Base-by-base conservation (phyloP, 129 eudicot genomes). In the Silybum marianum region DNA sequence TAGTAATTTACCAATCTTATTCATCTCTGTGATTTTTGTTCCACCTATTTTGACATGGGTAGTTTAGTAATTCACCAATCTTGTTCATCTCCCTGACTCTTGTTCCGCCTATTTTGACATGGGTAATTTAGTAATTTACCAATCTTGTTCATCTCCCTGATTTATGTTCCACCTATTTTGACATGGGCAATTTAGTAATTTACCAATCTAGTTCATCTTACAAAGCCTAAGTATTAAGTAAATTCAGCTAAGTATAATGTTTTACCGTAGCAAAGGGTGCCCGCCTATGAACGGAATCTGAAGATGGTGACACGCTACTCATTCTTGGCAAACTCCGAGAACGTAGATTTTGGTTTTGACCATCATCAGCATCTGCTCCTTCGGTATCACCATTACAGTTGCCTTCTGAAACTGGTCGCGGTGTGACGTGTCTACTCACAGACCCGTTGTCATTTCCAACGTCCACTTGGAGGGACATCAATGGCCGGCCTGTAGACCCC, bases 241-340 rank as follows among this genome's bases (percentile, higher is more conserved):
- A 73, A 7, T 24, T 62, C 23, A 76, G 19, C 28, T 21, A 48
- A 48, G 39, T 67, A 39, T 38, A 36, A 69, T 65, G 38, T 58
- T 77, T 87, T 91, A 94, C 98, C 96, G 28, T 84, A 86, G 80
- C 89, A 44, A 76, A 84, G 54, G 91, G 85, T 46, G 83, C 72
- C 78, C 90, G 89, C 80, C 89, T 85, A 79, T 81, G 91, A 74
- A 86, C 93, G 82, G 96, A 88, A 78, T 90, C 98, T 42, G 97
- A 88, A 81, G 95, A 90, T 21, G 98, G 98, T 25, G 98, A 94
- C 30, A 88, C 68, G 72, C 98, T 91, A 83, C 88, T 93, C 91
- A 87, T 80, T 36, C 97, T 91, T 4, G 83, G 88, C 81, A 90
- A 82, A 80, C 77, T 88, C 44, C 90, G 90, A 79, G 91, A 58